Evolutionary conservation across 331 rosid genomes (phyloP), one percentile per base, ranked within the genome.

Genomic region (Rhamnella rubrinervis): DNA sequence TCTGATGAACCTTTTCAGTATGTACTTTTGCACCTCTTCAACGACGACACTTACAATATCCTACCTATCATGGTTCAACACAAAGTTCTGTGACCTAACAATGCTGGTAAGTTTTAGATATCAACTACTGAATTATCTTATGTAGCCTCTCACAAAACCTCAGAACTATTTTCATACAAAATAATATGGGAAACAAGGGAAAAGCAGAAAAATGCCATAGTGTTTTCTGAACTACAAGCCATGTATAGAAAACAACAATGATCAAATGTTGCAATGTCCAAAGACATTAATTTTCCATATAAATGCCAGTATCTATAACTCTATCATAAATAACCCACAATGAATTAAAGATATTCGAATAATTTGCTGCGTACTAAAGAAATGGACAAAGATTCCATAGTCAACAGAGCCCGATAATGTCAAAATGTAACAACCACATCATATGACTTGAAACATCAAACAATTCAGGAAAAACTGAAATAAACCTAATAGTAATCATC

Each of bases 401-500:
- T 31, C 35, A 31, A 31, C 35, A 31, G 35, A 31, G 35, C 5
- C 3, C 35, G 35, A 31, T 0, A 31, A 31, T 4, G 35, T 31
- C 35, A 31, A 31, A 31, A 31, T 31, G 35, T 31, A 31, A 44
- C 11, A 44, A 14, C 13, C 19, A 50, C 71, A 67, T 49, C 55
- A 66, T 44, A 38, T 3, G 51, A 53, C 35, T 53, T 35, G 26
- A 2, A 31, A 55, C 4, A n/a, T 51, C 65, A 26, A 63, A n/a
- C 56, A 73, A 28, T 49, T 49, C 17, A 59, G 39, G 50, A 37
- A 23, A 39, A 23, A 63, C 26, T 38, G 6, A 61, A 26, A 39
- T 55, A 61, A 50, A 61, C 26, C 17, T 23, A 51, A 55, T 72
- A 58, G 59, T 21, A 76, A 26, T 41, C 44, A 46, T 19, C 12